Evolutionary conservation across 2,329 filamentous ascomycete species (phyloP).

Genomic region (Acephala macrosclerotiorum): DNA sequence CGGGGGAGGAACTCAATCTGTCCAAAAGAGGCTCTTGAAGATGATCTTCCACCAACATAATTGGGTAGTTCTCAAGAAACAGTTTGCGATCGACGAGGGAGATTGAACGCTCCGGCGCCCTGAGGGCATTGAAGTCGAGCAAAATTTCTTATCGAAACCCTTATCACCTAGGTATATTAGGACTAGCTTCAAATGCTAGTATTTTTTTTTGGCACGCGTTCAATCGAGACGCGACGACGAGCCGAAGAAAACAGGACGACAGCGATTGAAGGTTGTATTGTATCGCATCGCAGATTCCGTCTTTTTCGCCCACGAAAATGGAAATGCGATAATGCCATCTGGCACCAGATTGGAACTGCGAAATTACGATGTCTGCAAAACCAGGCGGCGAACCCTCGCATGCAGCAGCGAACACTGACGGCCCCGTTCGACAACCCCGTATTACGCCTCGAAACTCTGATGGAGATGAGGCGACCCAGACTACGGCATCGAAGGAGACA

Average conservation of each 20-base stretch:
- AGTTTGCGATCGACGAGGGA: neutral
- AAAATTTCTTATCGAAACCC: neutral
- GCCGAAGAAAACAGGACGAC: neutral
- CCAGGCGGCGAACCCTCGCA: neutral
- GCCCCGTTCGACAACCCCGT: constrained; percentile 25
- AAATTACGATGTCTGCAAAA: neutral
- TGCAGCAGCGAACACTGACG: neutral
- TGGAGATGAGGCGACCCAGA: constrained; percentile 23
- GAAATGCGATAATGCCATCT: neutral
- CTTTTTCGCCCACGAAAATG: neutral
- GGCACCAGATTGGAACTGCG: neutral
- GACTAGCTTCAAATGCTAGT: neutral
- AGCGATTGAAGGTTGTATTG: neutral
- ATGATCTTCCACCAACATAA: constrained; percentile 38
- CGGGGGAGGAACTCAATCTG: constrained; percentile 32
- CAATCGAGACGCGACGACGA: neutral
- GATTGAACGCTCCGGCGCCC: neutral
- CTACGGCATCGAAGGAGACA: constrained; percentile 34
- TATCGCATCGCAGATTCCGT: neutral
- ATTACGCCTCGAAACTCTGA: constrained; percentile 39
- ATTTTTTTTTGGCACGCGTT: neutral
- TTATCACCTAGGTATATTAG: constrained; percentile 1
- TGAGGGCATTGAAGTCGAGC: neutral
- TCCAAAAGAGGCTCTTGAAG: constrained; percentile 43
- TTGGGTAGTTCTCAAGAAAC: neutral